These are phyloP conservation scores for Ammopiptanthus mongolicus DNA, from an alignment of 306 rosid species.

Conservation along the genomic window DNA sequence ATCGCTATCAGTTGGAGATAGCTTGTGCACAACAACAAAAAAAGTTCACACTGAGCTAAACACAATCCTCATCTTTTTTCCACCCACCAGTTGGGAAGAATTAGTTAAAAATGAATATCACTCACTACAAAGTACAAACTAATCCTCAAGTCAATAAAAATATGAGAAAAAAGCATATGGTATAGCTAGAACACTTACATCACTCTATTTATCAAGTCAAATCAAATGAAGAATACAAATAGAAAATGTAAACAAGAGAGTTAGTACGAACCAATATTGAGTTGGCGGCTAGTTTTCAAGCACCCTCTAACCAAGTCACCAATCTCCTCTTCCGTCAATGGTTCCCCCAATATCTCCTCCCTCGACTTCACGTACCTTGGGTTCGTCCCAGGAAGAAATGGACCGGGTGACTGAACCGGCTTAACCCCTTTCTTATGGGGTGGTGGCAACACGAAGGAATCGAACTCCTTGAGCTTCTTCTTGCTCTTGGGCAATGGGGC, in stretches of 20 bases:
- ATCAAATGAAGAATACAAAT: not conserved
- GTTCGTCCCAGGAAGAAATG: conserved; percentile 59
- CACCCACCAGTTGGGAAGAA: not conserved
- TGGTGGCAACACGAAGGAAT: conserved; percentile 77
- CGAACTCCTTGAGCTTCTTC: conserved; percentile 72
- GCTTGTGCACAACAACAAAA: too few relatives aligned
- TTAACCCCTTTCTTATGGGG: conserved; percentile 80
- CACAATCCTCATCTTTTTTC: not conserved
- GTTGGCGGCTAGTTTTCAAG: conserved; percentile 46
- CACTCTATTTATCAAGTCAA: not conserved
- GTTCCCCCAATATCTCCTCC: conserved; percentile 78
- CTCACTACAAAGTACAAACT: not conserved
- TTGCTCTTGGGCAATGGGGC: conserved; percentile 79
- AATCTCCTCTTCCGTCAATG: conserved; percentile 63
- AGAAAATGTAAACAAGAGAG: not conserved
- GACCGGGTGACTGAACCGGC: conserved; percentile 87
- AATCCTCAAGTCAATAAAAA: not conserved
- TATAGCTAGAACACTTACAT: not conserved
- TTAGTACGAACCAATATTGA: conserved; percentile 44
- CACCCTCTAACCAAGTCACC: conserved; percentile 39
- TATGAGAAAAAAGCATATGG: not conserved
- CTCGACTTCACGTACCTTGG: conserved; percentile 62
- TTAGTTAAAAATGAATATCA: not conserved
- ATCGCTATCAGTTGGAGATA: too few relatives aligned
- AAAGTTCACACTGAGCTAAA: too few relatives aligned